These are phyloP conservation scores for Candida incommunis DNA, from an alignment of 805 yeast species.

Conservation along the genomic window DNA sequence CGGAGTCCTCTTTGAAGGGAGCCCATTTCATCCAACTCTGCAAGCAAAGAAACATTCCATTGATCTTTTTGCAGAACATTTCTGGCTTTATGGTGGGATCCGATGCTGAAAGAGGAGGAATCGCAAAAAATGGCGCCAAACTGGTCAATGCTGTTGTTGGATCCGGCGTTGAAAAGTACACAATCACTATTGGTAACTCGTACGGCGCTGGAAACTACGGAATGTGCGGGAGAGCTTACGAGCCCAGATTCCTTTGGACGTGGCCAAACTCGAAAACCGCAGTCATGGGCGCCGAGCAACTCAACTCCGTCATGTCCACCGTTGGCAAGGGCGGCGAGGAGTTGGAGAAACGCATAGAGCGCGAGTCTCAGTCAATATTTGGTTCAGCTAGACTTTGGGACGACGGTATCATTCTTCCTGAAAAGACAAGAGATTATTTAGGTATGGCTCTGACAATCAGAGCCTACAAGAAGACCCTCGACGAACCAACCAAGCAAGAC, in stretches of 20 bases:
- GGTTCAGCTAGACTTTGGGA: slow-evolving; percentile 21
- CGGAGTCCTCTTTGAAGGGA: slow-evolving; percentile 20
- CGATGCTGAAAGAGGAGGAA: slow-evolving; percentile 21
- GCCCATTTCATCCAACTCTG: slow-evolving; percentile 21
- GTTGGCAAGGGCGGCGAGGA: slow-evolving; percentile 13
- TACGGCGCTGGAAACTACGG: slow-evolving; percentile 23
- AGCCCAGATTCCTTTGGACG: slow-evolving; percentile 19
- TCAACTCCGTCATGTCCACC: slow-evolving; percentile 18
- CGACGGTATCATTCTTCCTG: slow-evolving; percentile 20
- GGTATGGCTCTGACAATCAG: slow-evolving; percentile 18
- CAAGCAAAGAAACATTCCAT: slow-evolving; percentile 19
- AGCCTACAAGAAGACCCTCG: not conserved
- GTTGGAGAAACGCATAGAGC: slow-evolving; percentile 15
- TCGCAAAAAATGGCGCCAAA: slow-evolving; percentile 22
- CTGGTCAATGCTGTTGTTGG: slow-evolving; percentile 21
- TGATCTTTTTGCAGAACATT: slow-evolving; percentile 19
- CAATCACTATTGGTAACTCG: slow-evolving; percentile 20
- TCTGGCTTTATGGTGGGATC: slow-evolving; percentile 23
- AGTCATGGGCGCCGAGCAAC: slow-evolving; percentile 22
- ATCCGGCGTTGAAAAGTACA: slow-evolving; percentile 20
- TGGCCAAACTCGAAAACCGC: slow-evolving; percentile 22
- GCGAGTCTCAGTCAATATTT: slow-evolving; percentile 15
- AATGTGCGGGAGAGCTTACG: slow-evolving; percentile 22
- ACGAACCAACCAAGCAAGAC: slow-evolving; percentile 1
- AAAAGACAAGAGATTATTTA: slow-evolving; percentile 16